Percentiles rank a stretch among this genome's conserved stretches.
Conservation (phyloP, 495 filamentous ascomycete genomes). For the Bathelium albidoporum region DNA sequence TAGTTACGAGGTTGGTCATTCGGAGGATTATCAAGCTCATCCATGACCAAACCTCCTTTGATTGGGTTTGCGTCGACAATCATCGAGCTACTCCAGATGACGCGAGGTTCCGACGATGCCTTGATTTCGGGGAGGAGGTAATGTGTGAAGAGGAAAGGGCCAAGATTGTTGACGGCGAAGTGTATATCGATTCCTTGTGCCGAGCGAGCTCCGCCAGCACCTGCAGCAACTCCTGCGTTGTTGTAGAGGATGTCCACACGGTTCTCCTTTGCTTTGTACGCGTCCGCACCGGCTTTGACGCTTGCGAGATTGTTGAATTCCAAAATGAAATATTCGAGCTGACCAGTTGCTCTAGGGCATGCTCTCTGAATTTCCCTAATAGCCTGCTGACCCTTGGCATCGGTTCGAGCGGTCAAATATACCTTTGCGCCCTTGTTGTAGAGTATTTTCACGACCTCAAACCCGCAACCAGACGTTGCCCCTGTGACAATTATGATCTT, state of each 20-base stretch:
- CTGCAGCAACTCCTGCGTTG: neutral
- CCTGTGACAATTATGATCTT: no score
- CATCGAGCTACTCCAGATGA: neutral
- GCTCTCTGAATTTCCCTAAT: no score
- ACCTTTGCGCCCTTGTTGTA: no score
- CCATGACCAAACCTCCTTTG: neutral
- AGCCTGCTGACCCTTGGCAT: no score
- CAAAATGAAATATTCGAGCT: neutral
- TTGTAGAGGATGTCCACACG: neutral
- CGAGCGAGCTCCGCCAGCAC: neutral
- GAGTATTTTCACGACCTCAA: no score
- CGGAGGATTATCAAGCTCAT: neutral
- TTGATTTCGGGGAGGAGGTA: neutral
- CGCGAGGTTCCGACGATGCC: neutral
- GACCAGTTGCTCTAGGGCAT: no score
- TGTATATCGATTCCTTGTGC: neutral
- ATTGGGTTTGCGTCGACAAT: neutral
- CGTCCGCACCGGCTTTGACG: neutral
- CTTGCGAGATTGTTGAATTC: neutral
- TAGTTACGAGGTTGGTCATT: neutral
- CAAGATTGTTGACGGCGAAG: neutral
- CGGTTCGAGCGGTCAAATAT: no score
- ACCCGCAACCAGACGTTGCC: no score
- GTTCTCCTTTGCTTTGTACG: neutral
- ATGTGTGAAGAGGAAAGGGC: neutral